Evolutionary conservation across 129 eudicot species (phyloP), one percentile per base, ranked within the genome.

Genomic region (Pittosporum tobira): DNA sequence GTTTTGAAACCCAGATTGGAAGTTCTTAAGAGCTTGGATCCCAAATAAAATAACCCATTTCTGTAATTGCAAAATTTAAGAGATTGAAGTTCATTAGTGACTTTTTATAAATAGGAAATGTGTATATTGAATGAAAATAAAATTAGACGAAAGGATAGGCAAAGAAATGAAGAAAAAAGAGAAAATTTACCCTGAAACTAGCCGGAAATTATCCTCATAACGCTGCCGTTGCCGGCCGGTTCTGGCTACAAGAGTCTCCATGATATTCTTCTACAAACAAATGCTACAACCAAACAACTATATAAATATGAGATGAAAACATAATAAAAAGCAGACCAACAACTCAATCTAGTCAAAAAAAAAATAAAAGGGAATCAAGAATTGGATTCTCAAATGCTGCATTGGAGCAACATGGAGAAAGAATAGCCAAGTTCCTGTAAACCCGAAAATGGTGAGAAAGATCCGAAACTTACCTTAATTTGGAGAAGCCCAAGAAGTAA

Each of bases 221-320:
- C 83, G 88, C 56, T 81, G 88, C 46, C 75, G 61, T 31, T 73
- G 68, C 10, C 84, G 80, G 40, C 88, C 88, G 18, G 73, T 71
- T 77, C 88, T 67, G 20, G 84, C 88, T 18, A 70, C 71, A 61
- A 81, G 43, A 40, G 76, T 62, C 26, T 77, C 67, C 87, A 77
- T 76, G 59, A 67, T 71, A n/a, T 42, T 62, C n/a, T n/a, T n/a
- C 64, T 42, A 47, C 78, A 45, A 53, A 51, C 36, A 24, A 61
- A 56, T 70, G 66, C 66, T 70, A 26, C 38, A 51, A 50, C 18
- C 28, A 7, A 16, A n/a, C n/a, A n/a, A n/a, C n/a, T 28, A 26
- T 0, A 53, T 5, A n/a, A n/a, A n/a, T n/a, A 29, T n/a, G 59
- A 54, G 59, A 54, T 18, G 2, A 36, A n/a, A 42, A 53, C n/a